phyloP scores from a whole-genome alignment of 345 rosid genomes.

The Noccaea caerulescens region DNA sequence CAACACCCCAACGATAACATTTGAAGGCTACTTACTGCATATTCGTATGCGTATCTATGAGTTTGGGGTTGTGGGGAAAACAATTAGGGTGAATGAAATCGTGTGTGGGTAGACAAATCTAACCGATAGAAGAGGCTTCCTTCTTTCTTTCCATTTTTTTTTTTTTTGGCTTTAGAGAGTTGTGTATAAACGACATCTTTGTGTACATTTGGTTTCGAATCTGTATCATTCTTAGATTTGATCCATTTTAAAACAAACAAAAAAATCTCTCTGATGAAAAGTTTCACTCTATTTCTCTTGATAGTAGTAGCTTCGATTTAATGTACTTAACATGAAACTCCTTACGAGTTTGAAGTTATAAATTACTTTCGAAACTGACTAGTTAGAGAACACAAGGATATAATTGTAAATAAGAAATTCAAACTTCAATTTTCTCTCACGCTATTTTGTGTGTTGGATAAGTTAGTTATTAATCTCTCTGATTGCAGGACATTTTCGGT shows the following conservation, averaged over 20 bases:
- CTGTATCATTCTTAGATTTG: slow-evolving; percentile 20
- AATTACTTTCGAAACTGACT: not conserved
- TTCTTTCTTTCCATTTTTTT: not conserved
- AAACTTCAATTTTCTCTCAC: not conserved
- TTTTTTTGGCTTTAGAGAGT: slow-evolving; percentile 8
- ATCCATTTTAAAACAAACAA: not conserved
- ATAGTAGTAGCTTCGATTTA: not conserved
- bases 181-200: slow-evolving; percentile 33
- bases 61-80: slow-evolving; percentile 6
- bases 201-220: slow-evolving; percentile 29
- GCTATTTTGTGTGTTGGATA: too few relatives aligned
- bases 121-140: slow-evolving; percentile 36
- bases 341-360: not conserved
- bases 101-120: slow-evolving; percentile 25
- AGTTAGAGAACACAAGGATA: not conserved
- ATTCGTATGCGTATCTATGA: slow-evolving; percentile 7
- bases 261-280: slow-evolving; percentile 22
- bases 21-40: slow-evolving; percentile 1
- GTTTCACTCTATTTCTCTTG: not conserved
- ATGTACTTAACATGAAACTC: not conserved
- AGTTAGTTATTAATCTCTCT: not conserved
- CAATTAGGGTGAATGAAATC: slow-evolving; percentile 6
- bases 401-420: not conserved
- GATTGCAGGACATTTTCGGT: not conserved
- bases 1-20: not conserved